A percentile compares a stretch with the other conserved stretches of the same genome.
Evolutionary conservation across 805 yeast species (phyloP).

Genomic region (Komagataella pseudopastoris): DNA sequence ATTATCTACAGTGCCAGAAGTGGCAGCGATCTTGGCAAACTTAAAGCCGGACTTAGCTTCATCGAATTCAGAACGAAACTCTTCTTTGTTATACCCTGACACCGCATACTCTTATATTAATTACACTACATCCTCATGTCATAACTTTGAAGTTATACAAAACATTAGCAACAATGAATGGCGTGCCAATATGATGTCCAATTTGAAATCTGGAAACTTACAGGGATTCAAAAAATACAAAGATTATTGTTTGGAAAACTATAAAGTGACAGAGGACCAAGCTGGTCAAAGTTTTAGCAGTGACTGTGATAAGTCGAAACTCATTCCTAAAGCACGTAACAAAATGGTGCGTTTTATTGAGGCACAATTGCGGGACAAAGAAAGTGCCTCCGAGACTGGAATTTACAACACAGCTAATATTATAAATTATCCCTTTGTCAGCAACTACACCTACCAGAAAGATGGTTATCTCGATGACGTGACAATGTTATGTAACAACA

Average conservation of each 20-base stretch:
- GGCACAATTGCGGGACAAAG: slow-evolving; percentile 9
- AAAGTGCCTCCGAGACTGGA: background rate
- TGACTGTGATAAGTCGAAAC: slow-evolving; percentile 1
- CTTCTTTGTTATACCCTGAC: slow-evolving; percentile 18
- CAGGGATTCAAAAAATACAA: slow-evolving; percentile 23
- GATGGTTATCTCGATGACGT: slow-evolving; percentile 35
- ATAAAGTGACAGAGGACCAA: slow-evolving; percentile 4
- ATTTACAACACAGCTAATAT: slow-evolving; percentile 7
- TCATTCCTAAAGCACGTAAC: slow-evolving; percentile 1
- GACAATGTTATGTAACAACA: slow-evolving; percentile 31
- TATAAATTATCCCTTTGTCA: slow-evolving; percentile 37
- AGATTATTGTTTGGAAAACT: slow-evolving; percentile 14
- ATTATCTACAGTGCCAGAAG: background rate
- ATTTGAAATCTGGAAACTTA: slow-evolving; percentile 26
- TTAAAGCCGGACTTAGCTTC: background rate
- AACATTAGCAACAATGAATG: slow-evolving; percentile 27
- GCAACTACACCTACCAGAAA: slow-evolving; percentile 35
- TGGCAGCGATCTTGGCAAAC: background rate
- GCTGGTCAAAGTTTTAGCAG: slow-evolving; percentile 1
- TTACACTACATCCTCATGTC: slow-evolving; percentile 8
- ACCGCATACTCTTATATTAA: slow-evolving; percentile 21
- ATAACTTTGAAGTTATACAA: slow-evolving; percentile 15
- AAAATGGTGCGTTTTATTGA: slow-evolving; percentile 12
- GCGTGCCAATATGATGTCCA: slow-evolving; percentile 26
- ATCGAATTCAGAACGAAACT: slow-evolving; percentile 3